Base-by-base conservation (phyloP, 2,329 filamentous ascomycete genomes). In the Fusarium sp. region DNA sequence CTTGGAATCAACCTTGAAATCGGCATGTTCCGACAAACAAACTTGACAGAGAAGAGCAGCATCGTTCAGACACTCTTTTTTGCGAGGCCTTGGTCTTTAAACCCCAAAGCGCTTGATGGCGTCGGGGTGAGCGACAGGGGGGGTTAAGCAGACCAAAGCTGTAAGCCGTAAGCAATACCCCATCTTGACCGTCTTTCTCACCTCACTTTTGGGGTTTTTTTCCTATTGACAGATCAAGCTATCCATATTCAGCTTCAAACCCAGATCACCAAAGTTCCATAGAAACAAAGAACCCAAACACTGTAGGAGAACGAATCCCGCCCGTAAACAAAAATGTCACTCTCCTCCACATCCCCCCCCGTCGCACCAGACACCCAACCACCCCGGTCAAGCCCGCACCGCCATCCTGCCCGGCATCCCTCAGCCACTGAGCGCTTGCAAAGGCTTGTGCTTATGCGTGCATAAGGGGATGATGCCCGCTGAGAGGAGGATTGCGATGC, bases 401-500 rank as follows among this genome's bases (percentile, higher is more conserved):
- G 49, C 58, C 58, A 49, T 51, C 25, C 42, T 49, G 25, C 38
- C n/a, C 20, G 25, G 25, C 25, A 42, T 40, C 38, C 27, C 54
- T 62, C 60, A 62, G 60, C 60, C 60, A 62, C 60, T 46, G 50
- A 46, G 38, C 50, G 58, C 40, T 58, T 58, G 55, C 38, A 29
- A 44, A 58, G 46, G 61, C 55, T 59, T 62, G 61, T 58, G 61
- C 61, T 62, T 59, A 62, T 62, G 60, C 53, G 33, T 58, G 54
- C 44, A 58, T 51, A 38, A 33, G 44, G 56, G 57, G 29, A 31
- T 27, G 57, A 57, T 20, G 29, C n/a, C 34, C 18, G 53, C 27
- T n/a, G 16, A n/a, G 16, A 18, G 36, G 16, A 6, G 9, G 27
- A 29, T 29, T n/a, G 34, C 14, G 9, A 10, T 36, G 34, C 34